These are phyloP conservation scores for Arachis monticola DNA, from an alignment of 331 rosid species.

Conservation along the genomic window DNA sequence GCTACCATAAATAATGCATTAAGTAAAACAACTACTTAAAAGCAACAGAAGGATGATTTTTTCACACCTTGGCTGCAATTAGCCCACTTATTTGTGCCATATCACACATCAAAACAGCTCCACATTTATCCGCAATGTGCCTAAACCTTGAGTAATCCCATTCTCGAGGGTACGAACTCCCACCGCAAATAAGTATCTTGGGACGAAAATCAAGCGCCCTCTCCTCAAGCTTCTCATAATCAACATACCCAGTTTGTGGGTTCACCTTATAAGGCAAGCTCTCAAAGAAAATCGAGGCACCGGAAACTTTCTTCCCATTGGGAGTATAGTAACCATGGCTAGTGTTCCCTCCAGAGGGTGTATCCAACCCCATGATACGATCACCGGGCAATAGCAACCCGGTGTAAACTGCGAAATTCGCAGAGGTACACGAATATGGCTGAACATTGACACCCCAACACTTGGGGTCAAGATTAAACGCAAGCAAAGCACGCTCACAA, in stretches of 20 bases:
- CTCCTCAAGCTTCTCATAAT: constrained; percentile 87
- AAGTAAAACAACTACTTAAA: background rate
- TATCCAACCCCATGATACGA: constrained; percentile 89
- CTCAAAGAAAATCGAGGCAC: constrained; percentile 87
- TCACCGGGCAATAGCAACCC: constrained; percentile 80
- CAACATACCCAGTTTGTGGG: constrained; percentile 70
- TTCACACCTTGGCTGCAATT: constrained; percentile 79
- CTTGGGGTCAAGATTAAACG: constrained; percentile 62
- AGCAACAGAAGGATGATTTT: background rate
- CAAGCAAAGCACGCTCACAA: constrained; percentile 75
- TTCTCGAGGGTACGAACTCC: constrained; percentile 84
- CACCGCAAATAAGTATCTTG: constrained; percentile 87
- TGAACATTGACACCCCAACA: constrained; percentile 90
- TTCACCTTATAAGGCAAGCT: constrained; percentile 83
- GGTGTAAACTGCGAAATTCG: constrained; percentile 85
- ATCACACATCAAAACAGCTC: constrained; percentile 80
- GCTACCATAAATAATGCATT: background rate
- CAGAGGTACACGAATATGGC: constrained; percentile 84
- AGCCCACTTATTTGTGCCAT: constrained; percentile 92
- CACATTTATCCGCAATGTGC: constrained; percentile 80
- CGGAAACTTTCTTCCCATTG: constrained; percentile 78
- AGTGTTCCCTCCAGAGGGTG: constrained; percentile 88
- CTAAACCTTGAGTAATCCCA: constrained; percentile 84
- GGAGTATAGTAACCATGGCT: constrained; percentile 90
- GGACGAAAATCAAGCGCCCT: constrained; percentile 93